Conservation (phyloP, 108 stramenopile genomes). For the Cyclotella distinguenda region DNA sequence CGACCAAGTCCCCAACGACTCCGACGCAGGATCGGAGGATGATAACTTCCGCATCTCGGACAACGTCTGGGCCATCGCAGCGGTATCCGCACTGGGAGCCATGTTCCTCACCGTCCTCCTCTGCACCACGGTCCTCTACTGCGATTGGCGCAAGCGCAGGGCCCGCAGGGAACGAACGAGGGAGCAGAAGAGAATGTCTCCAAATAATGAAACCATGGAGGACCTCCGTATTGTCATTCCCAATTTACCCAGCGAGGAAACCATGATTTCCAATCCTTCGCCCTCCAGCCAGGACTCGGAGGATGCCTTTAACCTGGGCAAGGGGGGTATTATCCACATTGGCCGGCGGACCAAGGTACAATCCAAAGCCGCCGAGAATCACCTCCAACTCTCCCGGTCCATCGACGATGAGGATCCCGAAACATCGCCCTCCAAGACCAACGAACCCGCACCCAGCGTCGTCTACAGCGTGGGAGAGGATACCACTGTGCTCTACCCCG, state of each 20-base stretch:
- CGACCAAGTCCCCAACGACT: neutral
- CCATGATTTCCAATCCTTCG: neutral
- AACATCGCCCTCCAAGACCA: neutral
- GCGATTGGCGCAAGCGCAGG: constrained; percentile 41
- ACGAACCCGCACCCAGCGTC: constrained; percentile 1
- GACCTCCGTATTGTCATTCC: too few species aligned
- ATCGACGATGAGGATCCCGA: constrained; percentile 6
- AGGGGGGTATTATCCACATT: neutral
- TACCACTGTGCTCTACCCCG: constrained; percentile 38
- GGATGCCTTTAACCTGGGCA: neutral
- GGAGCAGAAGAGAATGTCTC: constrained; percentile 1
- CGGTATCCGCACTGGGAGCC: constrained; percentile 38
- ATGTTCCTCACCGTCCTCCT: constrained; percentile 37
- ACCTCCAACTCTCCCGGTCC: constrained; percentile 10
- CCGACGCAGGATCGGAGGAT: neutral
- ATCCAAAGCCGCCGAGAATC: constrained; percentile 9
- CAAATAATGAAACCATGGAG: constrained; percentile 5
- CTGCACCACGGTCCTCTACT: constrained; percentile 38
- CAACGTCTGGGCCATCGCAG: constrained; percentile 43
- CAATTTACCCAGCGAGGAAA: too few species aligned
- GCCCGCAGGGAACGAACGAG: constrained; percentile 16
- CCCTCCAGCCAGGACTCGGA: neutral
- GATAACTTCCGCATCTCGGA: neutral
- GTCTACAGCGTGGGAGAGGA: constrained; percentile 40
- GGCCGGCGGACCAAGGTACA: neutral